A percentile compares a stretch with the other conserved stretches of the same genome.
Evolutionary conservation across 2,329 filamentous ascomycete species (phyloP).

Genomic region (Colletotrichum sp.): DNA sequence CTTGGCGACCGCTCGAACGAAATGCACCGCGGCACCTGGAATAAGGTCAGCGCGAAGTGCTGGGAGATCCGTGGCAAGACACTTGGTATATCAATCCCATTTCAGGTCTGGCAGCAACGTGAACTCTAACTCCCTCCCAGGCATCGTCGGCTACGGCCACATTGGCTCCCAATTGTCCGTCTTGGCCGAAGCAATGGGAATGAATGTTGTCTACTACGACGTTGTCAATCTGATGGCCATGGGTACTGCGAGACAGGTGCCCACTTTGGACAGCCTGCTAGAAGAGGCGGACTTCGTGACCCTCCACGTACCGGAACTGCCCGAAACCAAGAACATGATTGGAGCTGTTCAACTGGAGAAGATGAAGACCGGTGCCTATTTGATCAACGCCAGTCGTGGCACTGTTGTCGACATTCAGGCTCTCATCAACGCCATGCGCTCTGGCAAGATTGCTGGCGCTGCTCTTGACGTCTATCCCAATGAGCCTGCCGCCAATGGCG

Average conservation of each 20-base stretch:
- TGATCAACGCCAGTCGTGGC: conserved; percentile 95
- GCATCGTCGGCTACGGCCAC: conserved; percentile 96
- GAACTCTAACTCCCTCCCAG: conserved; percentile 37
- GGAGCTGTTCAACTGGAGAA: conserved; percentile 76
- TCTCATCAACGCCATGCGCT: conserved; percentile 84
- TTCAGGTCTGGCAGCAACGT: neutral
- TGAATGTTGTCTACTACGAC: conserved; percentile 98
- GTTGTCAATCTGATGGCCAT: conserved; percentile 93
- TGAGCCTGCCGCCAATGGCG: conserved; percentile 91
- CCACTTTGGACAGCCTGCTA: conserved; percentile 78
- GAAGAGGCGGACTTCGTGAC: conserved; percentile 88
- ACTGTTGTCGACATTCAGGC: conserved; percentile 94
- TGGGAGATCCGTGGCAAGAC: conserved; percentile 99
- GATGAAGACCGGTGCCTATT: conserved; percentile 93
- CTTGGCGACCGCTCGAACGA: conserved; percentile 92
- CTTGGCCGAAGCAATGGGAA: conserved; percentile 95
- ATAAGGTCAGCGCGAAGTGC: conserved; percentile 95
- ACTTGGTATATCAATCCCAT: conserved; percentile 64
- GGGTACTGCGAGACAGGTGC: conserved; percentile 85
- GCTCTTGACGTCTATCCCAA: conserved; percentile 97
- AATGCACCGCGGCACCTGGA: conserved; percentile 94
- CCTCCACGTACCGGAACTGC: conserved; percentile 90
- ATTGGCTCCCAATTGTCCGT: conserved; percentile 97
- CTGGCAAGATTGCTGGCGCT: conserved; percentile 87
- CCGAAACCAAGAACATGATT: conserved; percentile 94